Conservation (phyloP, 805 yeast species). For the Saturnispora kantuleensis region DNA sequence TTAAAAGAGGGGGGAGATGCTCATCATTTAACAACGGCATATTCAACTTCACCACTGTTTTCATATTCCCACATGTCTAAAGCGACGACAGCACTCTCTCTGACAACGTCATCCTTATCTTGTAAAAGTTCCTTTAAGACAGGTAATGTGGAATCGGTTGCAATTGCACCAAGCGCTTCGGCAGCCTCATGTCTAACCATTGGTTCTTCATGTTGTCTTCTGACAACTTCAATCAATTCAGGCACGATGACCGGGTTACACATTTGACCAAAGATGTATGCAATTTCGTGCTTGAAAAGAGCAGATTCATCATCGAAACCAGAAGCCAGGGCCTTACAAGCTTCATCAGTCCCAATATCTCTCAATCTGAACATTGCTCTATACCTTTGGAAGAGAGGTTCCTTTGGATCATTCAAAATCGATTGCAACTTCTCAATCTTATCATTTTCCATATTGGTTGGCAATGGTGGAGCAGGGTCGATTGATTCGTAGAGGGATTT, state of each 20-base stretch:
- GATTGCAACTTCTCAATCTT: slow-evolving; percentile 56
- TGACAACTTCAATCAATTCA: slow-evolving; percentile 69
- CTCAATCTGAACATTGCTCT: slow-evolving; percentile 97
- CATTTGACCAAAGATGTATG: slow-evolving; percentile 95
- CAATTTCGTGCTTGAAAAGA: slow-evolving; percentile 93
- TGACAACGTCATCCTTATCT: slow-evolving; percentile 82
- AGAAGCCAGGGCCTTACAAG: slow-evolving; percentile 81
- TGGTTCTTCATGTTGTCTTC: slow-evolving; percentile 74
- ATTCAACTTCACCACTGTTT: slow-evolving; percentile 73
- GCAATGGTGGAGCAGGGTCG: slow-evolving; percentile 97
- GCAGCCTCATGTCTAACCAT: slow-evolving; percentile 99
- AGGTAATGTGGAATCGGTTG: slow-evolving; percentile 91
- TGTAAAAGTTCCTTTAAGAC: slow-evolving; percentile 67
- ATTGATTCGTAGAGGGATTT: slow-evolving; percentile 73
- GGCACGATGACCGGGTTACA: slow-evolving; percentile 92
- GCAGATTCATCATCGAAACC: slow-evolving; percentile 91
- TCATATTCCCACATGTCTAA: slow-evolving; percentile 97
- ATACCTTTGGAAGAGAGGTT: slow-evolving; percentile 85
- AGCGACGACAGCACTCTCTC: slow-evolving; percentile 96
- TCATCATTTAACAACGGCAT: slow-evolving; percentile 34
- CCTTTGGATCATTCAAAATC: slow-evolving; percentile 64
- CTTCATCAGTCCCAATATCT: slow-evolving; percentile 89
- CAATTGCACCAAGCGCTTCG: slow-evolving; percentile 95
- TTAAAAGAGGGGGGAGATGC: not conserved
- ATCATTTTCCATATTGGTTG: slow-evolving; percentile 39